Percentiles rank a stretch among this genome's conserved stretches.
phyloP scores from a whole-genome alignment of 495 filamentous ascomycete genomes.

The Oleoguttula mirabilis region DNA sequence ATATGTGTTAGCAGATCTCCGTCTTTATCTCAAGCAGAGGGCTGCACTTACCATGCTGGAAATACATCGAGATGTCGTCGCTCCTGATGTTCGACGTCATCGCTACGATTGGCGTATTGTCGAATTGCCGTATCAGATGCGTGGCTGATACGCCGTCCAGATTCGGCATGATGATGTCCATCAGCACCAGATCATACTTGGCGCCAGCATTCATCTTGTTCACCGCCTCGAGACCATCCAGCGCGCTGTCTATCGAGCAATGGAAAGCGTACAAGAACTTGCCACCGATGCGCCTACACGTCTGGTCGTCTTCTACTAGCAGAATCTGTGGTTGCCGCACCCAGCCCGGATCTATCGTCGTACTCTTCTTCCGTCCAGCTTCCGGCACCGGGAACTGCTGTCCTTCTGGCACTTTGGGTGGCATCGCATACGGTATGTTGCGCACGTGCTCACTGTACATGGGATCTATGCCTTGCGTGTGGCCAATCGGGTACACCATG shows the following conservation, averaged over 20 bases:
- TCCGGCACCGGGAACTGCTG: constrained; percentile 22
- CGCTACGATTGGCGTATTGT: constrained; percentile 82
- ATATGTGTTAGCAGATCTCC: too few species aligned
- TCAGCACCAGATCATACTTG: constrained; percentile 86
- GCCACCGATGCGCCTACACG: constrained; percentile 82
- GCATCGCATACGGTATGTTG: constrained; percentile 77
- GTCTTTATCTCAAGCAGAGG: too few species aligned
- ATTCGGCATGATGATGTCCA: constrained; percentile 99
- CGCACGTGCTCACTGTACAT: constrained; percentile 88
- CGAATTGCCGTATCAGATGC: constrained; percentile 82
- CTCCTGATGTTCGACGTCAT: constrained; percentile 98
- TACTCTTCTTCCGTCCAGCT: constrained; percentile 56
- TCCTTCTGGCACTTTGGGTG: constrained; percentile 44
- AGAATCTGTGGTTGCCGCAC: constrained; percentile 70
- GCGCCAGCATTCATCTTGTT: constrained; percentile 74
- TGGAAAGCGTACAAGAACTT: constrained; percentile 86
- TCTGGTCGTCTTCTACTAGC: constrained; percentile 90
- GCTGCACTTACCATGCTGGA: constrained; percentile 82
- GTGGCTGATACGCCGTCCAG: constrained; percentile 92
- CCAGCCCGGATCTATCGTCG: constrained; percentile 66
- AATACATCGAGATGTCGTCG: constrained; percentile 95
- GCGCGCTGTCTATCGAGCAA: constrained; percentile 82
- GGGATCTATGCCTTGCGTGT: constrained; percentile 83
- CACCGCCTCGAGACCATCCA: constrained; percentile 84
- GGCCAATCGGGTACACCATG: constrained; percentile 80